Evolutionary conservation across 805 yeast species (phyloP).

Genomic region (Lipomyces mesembrius): DNA sequence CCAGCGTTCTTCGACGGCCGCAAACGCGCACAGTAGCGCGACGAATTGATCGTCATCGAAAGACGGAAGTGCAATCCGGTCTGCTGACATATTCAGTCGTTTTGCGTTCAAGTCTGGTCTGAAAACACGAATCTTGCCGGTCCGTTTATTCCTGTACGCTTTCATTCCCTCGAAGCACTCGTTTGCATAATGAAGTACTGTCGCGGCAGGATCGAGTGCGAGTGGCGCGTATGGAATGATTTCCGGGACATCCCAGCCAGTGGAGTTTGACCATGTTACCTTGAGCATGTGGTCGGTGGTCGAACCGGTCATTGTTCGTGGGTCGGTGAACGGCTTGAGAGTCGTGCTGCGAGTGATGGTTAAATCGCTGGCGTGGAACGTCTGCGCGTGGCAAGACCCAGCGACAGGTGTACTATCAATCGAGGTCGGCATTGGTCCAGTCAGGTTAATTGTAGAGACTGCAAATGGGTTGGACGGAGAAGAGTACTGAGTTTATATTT

Average conservation of each 20-base stretch:
- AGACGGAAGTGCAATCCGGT: constrained; percentile 54
- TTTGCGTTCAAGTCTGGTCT: constrained; percentile 56
- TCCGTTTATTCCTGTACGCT: constrained; percentile 60
- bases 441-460: no score
- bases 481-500: background rate
- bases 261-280: constrained; percentile 72
- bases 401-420: background rate
- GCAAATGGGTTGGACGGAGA: background rate
- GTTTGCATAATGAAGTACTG: constrained; percentile 92
- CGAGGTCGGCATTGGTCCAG: background rate
- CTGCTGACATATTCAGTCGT: constrained; percentile 57
- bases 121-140: constrained; percentile 43
- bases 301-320: constrained; percentile 12
- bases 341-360: constrained; percentile 51
- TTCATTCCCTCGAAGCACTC: constrained; percentile 95
- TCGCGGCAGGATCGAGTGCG: constrained; percentile 78
- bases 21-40: constrained; percentile 51
- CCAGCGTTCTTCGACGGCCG: constrained; percentile 51
- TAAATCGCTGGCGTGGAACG: constrained; percentile 54
- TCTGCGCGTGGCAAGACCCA: background rate
- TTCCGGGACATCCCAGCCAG: constrained; percentile 86
- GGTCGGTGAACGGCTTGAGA: constrained; percentile 45
- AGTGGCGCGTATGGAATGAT: constrained; percentile 83
- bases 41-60: constrained; percentile 54
- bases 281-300: constrained; percentile 76